Evolutionary conservation across 441 rosid species (phyloP), one percentile per base, ranked within the genome.

Genomic region (Aquilaria agallochum): DNA sequence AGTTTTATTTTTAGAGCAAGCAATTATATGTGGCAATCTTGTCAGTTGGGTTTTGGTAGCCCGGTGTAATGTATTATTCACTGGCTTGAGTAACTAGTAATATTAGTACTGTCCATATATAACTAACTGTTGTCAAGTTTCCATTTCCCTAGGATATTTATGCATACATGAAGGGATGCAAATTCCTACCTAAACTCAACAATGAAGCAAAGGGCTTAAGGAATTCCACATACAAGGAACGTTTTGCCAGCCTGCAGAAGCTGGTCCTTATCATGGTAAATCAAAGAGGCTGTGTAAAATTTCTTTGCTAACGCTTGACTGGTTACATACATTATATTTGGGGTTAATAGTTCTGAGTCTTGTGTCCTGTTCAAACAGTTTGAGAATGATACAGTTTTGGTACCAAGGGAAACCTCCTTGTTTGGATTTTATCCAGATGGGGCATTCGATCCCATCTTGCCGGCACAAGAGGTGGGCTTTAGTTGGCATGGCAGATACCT

Each of bases 381-480:
- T 72, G 94, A 88, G 66, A 86, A 88, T 0, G 98, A 89, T 63
- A 75, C 81, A 0, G 74, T 87, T 71, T 68, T 88, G 81, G 64
- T 83, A 74, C 95, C 98, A 2, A 89, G 83, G 70, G 89, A 89
- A 80, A 92, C 96, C 10, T 72, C 98, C 59, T 84, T 86, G 86
- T 92, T 88, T 53, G 95, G 98, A 13, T 86, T 87, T 69, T 88
- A 73, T 70, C 87, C 92, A n/a, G 94, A 86, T 62, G 92, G 95
- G 0, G 59, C 83, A 51, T 81, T 78, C 32, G 59, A 75, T 59
- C 3, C 79, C 58, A 48, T 92, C 71, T 80, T 89, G 70, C 72
- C 94, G 1, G 79, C 78, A 6, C 76, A 83, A 65, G 72, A 89
- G 93, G 95, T 79, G 66, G 7, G 42, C 7, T 36, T 36, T 8